Evolutionary conservation across 202 grass and related monocot genomes (phyloP).

Genomic region (Miscanthus sacchariflorus): DNA sequence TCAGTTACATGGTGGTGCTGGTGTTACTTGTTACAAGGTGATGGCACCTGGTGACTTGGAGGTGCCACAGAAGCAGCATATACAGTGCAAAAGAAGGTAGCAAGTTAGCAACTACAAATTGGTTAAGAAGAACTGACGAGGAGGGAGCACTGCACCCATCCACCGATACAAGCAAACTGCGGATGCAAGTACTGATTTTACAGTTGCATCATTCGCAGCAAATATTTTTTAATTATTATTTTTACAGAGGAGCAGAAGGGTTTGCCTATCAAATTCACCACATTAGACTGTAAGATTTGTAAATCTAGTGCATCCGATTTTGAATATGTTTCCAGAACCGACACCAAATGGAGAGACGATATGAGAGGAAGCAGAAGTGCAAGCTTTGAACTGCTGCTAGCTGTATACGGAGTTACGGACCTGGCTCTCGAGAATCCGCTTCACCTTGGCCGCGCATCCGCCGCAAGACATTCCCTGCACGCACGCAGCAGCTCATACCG

Average conservation of each 20-base stretch:
- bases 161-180: neutral
- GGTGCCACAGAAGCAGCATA: neutral
- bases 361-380: neutral
- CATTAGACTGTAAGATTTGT: neutral
- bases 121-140: neutral
- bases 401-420: conserved; percentile 9
- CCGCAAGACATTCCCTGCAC: conserved; percentile 82
- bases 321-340: neutral
- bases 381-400: neutral
- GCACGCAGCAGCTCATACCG: too few relatives aligned
- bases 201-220: neutral
- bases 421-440: conserved; percentile 78
- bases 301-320: neutral
- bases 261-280: neutral
- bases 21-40: neutral
- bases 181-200: neutral
- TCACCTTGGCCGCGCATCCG: conserved; percentile 79
- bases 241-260: too few relatives aligned
- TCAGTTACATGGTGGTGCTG: neutral
- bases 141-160: too few relatives aligned
- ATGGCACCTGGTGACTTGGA: neutral
- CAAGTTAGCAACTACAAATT: neutral
- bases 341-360: neutral
- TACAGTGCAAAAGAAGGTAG: neutral
- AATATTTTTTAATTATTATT: neutral